Evolutionary conservation across 2,329 filamentous ascomycete species (phyloP).

Genomic region (Ceratocystis eucalypticola): DNA sequence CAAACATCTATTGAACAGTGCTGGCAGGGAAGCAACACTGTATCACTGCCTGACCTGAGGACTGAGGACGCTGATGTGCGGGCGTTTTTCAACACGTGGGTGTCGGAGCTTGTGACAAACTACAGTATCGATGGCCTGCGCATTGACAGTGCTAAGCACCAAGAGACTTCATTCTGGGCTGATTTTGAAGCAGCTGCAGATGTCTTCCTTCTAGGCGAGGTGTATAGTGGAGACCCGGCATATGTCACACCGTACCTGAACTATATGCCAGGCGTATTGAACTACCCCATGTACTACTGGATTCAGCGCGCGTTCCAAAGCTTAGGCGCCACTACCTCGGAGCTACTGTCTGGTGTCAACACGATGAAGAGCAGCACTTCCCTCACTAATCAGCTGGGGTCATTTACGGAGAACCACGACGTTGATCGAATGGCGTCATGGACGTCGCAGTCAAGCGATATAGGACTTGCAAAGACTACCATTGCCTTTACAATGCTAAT

Average conservation of each 20-base stretch:
- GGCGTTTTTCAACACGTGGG: conserved; percentile 52
- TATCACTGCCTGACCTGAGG: conserved; percentile 52
- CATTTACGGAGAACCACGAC: conserved; percentile 52
- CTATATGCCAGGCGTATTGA: conserved; percentile 38
- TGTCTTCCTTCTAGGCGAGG: conserved; percentile 52
- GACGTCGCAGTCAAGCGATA: conserved; percentile 32
- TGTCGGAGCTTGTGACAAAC: conserved; percentile 56
- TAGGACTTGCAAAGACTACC: conserved; percentile 38
- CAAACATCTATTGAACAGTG: conserved; percentile 31
- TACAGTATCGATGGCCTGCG: conserved; percentile 54
- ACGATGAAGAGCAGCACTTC: conserved; percentile 42
- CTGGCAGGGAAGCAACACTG: conserved; percentile 37
- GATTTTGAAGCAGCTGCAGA: conserved; percentile 43
- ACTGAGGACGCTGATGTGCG: conserved; percentile 57
- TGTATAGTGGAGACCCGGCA: conserved; percentile 39
- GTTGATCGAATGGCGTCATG: conserved; percentile 39
- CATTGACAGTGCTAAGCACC: conserved; percentile 55
- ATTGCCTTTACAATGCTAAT: conserved; percentile 24
- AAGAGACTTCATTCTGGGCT: conserved; percentile 40
- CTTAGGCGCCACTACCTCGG: conserved; percentile 18
- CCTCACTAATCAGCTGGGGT: conserved; percentile 33
- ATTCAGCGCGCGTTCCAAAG: conserved; percentile 19
- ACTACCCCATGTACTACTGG: conserved; percentile 24
- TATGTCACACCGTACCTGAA: conserved; percentile 44
- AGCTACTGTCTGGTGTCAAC: conserved; percentile 50